A percentile compares a stretch with the other conserved stretches of the same genome.
These are phyloP conservation scores for Exobasidium cylindrosporum DNA, from an alignment of 1,284 basidiomycete genomes.

Conservation along the genomic window DNA sequence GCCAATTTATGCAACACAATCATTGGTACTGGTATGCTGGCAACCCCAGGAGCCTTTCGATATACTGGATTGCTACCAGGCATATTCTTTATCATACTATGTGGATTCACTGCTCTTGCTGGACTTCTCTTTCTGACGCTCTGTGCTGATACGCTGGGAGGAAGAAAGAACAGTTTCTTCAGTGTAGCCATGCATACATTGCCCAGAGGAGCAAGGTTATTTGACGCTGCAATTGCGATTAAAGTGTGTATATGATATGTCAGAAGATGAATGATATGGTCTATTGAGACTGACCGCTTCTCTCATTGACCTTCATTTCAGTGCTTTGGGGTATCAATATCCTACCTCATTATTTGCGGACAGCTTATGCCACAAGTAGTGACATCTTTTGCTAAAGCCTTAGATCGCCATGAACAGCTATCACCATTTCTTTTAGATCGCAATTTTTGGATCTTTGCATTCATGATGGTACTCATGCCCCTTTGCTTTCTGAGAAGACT, in stretches of 20 bases:
- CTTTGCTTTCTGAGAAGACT: slow-evolving; percentile 77
- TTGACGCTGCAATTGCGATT: slow-evolving; percentile 89
- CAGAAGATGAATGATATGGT: no score
- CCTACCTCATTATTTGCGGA: slow-evolving; percentile 60
- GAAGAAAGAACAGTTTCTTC: slow-evolving; percentile 38
- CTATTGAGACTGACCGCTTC: no score
- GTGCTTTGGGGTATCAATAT: slow-evolving; percentile 78
- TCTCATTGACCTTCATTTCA: slow-evolving; percentile 12
- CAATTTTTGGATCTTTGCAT: slow-evolving; percentile 75
- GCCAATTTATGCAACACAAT: slow-evolving; percentile 55
- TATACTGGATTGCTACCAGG: slow-evolving; percentile 63
- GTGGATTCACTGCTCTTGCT: slow-evolving; percentile 74
- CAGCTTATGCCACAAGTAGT: slow-evolving; percentile 88
- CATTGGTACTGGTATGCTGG: slow-evolving; percentile 52
- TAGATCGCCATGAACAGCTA: slow-evolving; percentile 27
- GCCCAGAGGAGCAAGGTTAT: slow-evolving; percentile 75
- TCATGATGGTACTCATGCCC: slow-evolving; percentile 79
- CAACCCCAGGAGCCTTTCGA: slow-evolving; percentile 56
- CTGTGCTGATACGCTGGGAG: slow-evolving; percentile 73
- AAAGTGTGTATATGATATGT: slow-evolving; percentile 36
- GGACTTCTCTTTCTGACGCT: slow-evolving; percentile 85
- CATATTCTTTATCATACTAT: slow-evolving; percentile 80
- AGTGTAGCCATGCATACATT: slow-evolving; percentile 38
- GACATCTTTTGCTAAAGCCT: slow-evolving; percentile 63
- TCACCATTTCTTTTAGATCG: slow-evolving; percentile 63